A percentile compares a stretch with the other conserved stretches of the same genome.
Evolutionary conservation across 2,329 filamentous ascomycete species (phyloP).

Genomic region (Pleoardoris graminearum): DNA sequence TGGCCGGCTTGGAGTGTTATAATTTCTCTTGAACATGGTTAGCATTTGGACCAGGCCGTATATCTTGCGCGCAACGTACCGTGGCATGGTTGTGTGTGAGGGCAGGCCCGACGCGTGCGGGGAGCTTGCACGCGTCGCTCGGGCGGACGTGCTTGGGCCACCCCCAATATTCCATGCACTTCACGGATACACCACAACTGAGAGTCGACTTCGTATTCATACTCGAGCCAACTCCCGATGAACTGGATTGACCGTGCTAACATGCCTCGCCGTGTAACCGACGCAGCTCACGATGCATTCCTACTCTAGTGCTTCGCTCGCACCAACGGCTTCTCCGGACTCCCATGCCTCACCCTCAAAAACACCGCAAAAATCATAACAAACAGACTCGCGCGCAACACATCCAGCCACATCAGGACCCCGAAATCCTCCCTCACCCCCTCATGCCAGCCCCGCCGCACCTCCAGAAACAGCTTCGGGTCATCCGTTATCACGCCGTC

Average conservation of each 20-base stretch:
- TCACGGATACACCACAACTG: no score
- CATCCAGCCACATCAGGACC: constrained; percentile 34
- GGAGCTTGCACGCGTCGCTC: constrained; percentile 26
- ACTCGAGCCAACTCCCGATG: no score
- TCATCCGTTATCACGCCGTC: constrained; percentile 90
- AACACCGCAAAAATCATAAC: constrained; percentile 37
- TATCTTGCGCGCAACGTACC: constrained; percentile 25
- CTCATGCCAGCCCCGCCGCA: constrained; percentile 52
- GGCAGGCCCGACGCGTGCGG: constrained; percentile 35
- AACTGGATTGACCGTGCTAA: no score
- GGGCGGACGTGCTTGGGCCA: constrained; percentile 8
- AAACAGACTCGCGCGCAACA: constrained; percentile 40
- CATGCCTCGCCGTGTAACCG: no score
- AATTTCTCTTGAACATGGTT: constrained; percentile 73
- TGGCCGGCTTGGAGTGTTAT: constrained; percentile 99
- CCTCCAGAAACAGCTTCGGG: constrained; percentile 66
- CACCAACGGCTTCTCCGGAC: constrained; percentile 24
- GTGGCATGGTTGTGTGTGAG: constrained; percentile 42
- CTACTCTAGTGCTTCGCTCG: constrained; percentile 10
- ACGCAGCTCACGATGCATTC: constrained; percentile 3
- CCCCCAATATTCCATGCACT: background rate
- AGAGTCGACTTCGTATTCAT: no score
- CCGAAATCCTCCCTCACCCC: constrained; percentile 34
- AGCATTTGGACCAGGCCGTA: constrained; percentile 4
- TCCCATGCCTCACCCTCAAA: constrained; percentile 38